Base-by-base conservation (phyloP, 2,329 filamentous ascomycete genomes). In the Calycina herbarum region DNA sequence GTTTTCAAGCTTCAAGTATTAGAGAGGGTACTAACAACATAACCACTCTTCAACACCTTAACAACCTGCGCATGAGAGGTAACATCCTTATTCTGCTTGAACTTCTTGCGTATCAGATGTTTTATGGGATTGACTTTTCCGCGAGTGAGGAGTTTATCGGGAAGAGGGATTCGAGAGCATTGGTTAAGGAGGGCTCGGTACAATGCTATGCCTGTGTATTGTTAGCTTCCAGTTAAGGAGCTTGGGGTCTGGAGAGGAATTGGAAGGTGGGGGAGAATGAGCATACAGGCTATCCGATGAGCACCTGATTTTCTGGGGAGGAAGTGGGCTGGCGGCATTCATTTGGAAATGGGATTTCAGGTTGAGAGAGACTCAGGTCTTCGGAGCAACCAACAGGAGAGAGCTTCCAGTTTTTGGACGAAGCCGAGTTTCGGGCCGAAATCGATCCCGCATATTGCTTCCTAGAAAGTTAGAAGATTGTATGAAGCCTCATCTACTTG, bases 121-220 rank as follows among this genome's bases (percentile, higher is more conserved):
- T 80, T 78, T 63, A 92, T 77, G 0, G 86, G 84, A 66, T 74
- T 71, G 51, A 72, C 24, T 56, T 66, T 60, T 63, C 74, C 75
- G 62, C 69, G 74, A 1, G 72, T 68, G 6, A 75, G 72, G 24
- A 84, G 73, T 58, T 85, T 79, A 73, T 80, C 72, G 1, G 85
- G 82, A 1, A 91, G 77, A 1, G 82, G 78, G 40, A 90, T 78
- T 51, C 77, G 79, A 35, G 79, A 76, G 66, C 82, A 86, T 77
- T 86, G 83, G 68, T 82, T 82, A 62, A 93, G 78, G 64, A 94
- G 85, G 42, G 89, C 87, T 68, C 89, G 85, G 78, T 89, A 94
- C 59, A 94, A 86, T 61, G 90, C 89, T 68, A 91, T 83, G 74
- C 86, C 88, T 89, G 54, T 62, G 27, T 35, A 2, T 35, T 35